Evolutionary conservation across 2,329 filamentous ascomycete genomes (phyloP).

Genomic region (Colletotrichum sansevieriae): DNA sequence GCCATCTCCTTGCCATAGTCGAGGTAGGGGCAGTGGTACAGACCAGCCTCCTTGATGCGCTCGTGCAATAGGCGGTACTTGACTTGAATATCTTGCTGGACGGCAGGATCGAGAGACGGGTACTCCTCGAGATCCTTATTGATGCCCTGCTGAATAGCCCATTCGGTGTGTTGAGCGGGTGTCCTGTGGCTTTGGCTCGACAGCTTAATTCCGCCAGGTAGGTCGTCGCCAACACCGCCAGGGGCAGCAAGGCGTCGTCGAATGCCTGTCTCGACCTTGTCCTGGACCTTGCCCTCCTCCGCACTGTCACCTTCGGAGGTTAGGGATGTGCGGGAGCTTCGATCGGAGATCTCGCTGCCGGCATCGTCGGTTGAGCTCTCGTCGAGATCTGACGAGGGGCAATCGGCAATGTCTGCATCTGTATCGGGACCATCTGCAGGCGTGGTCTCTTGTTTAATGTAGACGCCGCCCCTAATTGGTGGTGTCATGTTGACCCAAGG

Average conservation of each 20-base stretch:
- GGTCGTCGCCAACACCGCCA: neutral
- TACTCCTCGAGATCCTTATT: constrained; percentile 55
- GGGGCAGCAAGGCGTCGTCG: constrained; percentile 32
- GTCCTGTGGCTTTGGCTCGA: constrained; percentile 37
- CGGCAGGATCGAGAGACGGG: constrained; percentile 66
- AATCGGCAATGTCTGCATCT: constrained; percentile 30
- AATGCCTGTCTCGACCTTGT: constrained; percentile 27
- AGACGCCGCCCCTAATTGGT: constrained; percentile 67
- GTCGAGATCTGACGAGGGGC: constrained; percentile 37
- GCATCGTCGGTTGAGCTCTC: constrained; percentile 38
- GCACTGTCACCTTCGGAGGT: constrained; percentile 40
- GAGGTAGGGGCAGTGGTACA: constrained; percentile 70
- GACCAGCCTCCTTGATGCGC: constrained; percentile 64
- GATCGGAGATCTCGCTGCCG: constrained; percentile 34
- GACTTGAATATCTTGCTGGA: constrained; percentile 66
- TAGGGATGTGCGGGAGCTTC: constrained; percentile 40
- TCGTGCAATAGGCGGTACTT: constrained; percentile 71
- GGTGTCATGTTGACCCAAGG: constrained; percentile 71
- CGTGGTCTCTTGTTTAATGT: constrained; percentile 45
- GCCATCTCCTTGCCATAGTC: constrained; percentile 70
- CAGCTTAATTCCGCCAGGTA: constrained; percentile 8
- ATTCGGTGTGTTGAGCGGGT: constrained; percentile 51
- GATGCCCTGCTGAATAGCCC: constrained; percentile 53
- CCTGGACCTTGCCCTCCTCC: constrained; percentile 28
- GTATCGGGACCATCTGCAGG: constrained; percentile 14